Evolutionary conservation across 768 basidiomycete genomes (phyloP).

Genomic region (Mycena epipterygia): DNA sequence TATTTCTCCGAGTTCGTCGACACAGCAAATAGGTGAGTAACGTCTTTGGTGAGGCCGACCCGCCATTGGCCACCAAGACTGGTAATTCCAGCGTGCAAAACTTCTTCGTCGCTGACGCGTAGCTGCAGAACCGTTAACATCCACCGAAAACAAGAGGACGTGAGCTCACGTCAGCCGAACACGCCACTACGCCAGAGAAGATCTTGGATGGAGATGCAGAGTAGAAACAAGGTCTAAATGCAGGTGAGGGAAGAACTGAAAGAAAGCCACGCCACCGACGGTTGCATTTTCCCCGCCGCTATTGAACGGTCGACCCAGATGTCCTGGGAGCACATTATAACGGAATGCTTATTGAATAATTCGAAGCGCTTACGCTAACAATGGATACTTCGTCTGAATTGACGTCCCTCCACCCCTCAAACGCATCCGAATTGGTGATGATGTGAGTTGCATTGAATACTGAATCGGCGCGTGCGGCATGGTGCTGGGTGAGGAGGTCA

Average conservation of each 20-base stretch:
- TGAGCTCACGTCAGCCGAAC: constrained; percentile 71
- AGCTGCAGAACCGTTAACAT: constrained; percentile 54
- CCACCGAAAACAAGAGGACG: background rate
- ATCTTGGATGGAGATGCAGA: constrained; percentile 83
- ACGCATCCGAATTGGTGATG: constrained; percentile 55
- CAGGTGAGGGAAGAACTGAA: background rate
- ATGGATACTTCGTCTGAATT: background rate
- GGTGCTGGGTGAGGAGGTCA: constrained; percentile 51
- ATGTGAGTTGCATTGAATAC: constrained; percentile 54
- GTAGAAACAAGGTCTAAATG: constrained; percentile 58
- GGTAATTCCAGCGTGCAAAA: constrained; percentile 78
- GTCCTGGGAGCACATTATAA: constrained; percentile 15
- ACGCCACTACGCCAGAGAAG: constrained; percentile 89
- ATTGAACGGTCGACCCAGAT: constrained; percentile 35
- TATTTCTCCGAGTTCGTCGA: constrained; percentile 67
- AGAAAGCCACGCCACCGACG: constrained; percentile 13
- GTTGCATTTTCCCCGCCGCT: constrained; percentile 24
- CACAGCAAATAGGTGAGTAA: constrained; percentile 88
- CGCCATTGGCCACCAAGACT: constrained; percentile 90
- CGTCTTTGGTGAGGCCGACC: constrained; percentile 80
- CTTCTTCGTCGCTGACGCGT: constrained; percentile 75
- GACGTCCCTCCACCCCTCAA: constrained; percentile 53
- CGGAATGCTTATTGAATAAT: background rate
- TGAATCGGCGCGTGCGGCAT: constrained; percentile 43
- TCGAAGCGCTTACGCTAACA: constrained; percentile 19